Base-by-base conservation (phyloP, 345 rosid genomes). In the Eucalyptus shirleyi region DNA sequence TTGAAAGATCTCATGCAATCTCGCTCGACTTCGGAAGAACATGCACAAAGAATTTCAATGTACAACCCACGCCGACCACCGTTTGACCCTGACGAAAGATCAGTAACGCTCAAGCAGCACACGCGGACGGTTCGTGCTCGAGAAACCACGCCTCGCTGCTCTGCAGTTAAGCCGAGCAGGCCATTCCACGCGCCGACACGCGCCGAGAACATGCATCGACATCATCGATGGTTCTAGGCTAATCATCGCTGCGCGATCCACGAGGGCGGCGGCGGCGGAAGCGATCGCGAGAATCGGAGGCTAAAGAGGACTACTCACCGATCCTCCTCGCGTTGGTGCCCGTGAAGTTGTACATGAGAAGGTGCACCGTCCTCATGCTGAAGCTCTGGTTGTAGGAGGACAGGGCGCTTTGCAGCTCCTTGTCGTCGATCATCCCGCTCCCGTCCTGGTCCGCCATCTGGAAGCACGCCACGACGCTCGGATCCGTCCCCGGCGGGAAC, bases 291-390 rank as follows among this genome's bases (percentile, higher is more conserved):
- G 88, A 87, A 9, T 19, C 30, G 18, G 37, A 6, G 12, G 81
- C 42, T 9, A 34, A 37, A 30, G 37, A 59, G 37, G 51, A 62
- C 92, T 94, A 72, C 92, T 94, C 53, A 98, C 99, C 99, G 86
- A 98, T 96, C 90, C 92, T 97, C 89, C 96, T 94, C 85, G 91
- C 87, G 93, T 96, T 98, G 92, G 92, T 92, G 86, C 93, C 92
- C 53, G 99, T 97, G 94, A 96, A 98, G 47, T 89, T 92, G 91
- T 95, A 98, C 96, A 98, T 97, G 90, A 97, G 95, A 77, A 98
- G 96, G 88, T 90, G 98, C 89, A 98, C 98, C 34, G 99, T 97
- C 90, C 98, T 93, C 92, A 98, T 40, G 92, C 99, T 96, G 96
- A 97, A 98, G 90, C 94, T 93, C 94, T 98, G 98, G 55, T 93